Evolutionary conservation across 306 rosid genomes (phyloP).

Genomic region (Begonia peltatifolia): DNA sequence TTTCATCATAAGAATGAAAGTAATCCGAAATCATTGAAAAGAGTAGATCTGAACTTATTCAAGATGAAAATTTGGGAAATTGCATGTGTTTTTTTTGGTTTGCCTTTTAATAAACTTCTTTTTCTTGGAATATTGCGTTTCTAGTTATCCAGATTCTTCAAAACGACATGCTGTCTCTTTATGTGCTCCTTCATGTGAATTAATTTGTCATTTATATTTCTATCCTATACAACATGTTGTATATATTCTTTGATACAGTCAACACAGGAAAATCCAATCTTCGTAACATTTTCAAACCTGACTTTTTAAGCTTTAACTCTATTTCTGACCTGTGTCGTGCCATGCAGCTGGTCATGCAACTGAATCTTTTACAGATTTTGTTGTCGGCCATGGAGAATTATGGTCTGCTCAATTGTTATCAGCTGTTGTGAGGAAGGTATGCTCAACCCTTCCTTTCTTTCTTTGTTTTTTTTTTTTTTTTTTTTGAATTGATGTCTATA

Average conservation of each 20-base stretch:
- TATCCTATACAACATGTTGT: background rate
- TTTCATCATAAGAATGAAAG: background rate
- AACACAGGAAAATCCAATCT: no score
- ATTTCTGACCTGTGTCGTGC: conserved; percentile 17
- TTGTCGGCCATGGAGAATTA: conserved; percentile 97
- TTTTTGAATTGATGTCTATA: no score
- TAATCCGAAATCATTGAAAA: no score
- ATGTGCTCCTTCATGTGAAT: background rate
- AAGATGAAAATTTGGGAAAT: no score
- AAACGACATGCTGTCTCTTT: background rate
- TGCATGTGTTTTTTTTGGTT: no score
- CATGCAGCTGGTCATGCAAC: conserved; percentile 97
- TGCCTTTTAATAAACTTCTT: no score
- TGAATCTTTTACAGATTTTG: conserved; percentile 91
- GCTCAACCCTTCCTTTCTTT: conserved; percentile 10
- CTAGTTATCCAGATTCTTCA: background rate
- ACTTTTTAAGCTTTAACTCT: background rate
- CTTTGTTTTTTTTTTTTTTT: background rate
- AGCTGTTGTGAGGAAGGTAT: conserved; percentile 60
- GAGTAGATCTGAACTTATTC: no score
- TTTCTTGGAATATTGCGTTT: background rate
- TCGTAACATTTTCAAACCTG: background rate
- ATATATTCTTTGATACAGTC: no score
- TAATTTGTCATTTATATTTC: background rate
- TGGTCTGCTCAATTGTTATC: conserved; percentile 96